Base-by-base conservation (phyloP, 768 basidiomycete species). In the Cyathus striatus region DNA sequence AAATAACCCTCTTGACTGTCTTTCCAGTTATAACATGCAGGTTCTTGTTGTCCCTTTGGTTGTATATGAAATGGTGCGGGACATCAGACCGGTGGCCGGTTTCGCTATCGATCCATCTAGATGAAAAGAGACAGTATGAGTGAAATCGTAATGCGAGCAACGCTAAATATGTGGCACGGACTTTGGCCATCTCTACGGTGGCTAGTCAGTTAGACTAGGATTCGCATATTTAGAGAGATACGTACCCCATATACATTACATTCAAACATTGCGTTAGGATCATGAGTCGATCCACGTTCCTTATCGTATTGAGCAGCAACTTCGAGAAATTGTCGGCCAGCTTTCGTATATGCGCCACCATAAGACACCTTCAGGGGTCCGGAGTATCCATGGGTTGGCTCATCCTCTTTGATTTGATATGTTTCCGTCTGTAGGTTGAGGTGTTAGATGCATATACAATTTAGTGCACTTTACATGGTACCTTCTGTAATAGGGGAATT, bases 111-210 rank as follows among this genome's bases (percentile, higher is more conserved):
- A 81, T 61, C 51, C 73, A 81, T 47, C 78, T 81, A 33, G 18
- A n/a, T 30, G 7, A n/a, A 7, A 30, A 30, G n/a, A 7, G n/a
- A n/a, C 23, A 16, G 16, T 22, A n/a, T 32, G 17, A 20, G 7
- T 6, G 18, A 13, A n/a, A n/a, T n/a, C n/a, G n/a, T n/a, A n/a
- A n/a, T n/a, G n/a, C n/a, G n/a, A 21, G 1, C 27, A 9, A 30
- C 27, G 5, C n/a, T n/a, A n/a, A n/a, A n/a, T n/a, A n/a, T n/a
- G n/a, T n/a, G 4, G 17, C 18, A 47, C 67, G 47, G 43, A 80
- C 79, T 71, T 78, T 40, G 64, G 64, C 76, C 78, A 81, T 57
- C 69, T 61, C 79, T 82, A 43, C 27, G 24, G 3, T 3, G 20
- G n/a, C 3, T 41, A n/a, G 45, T 34, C 10, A 17, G 40, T 17